Base-by-base conservation (phyloP, 345 rosid genomes). In the Salix suchowensis region DNA sequence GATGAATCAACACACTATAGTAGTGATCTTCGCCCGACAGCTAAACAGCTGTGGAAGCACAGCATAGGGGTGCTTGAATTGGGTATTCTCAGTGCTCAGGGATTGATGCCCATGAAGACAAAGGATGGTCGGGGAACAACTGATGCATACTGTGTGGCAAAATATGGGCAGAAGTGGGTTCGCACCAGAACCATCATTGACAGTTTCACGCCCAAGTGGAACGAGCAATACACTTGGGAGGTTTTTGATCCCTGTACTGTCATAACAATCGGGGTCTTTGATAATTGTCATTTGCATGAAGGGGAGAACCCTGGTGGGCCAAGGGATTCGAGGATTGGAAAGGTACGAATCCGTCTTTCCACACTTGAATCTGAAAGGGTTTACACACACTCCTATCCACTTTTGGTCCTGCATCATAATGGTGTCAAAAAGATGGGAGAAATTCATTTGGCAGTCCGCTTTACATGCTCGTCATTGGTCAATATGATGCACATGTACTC, bases 201-300 rank as follows among this genome's bases (percentile, higher is more conserved):
- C 73, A 91, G 93, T 3, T 82, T 92, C 82, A 71, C 76, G 7
- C 98, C 99, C 34, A 81, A 83, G 78, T 96, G 99, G 99, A 90
- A 96, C 44, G 99, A 94, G 89, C 97, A 89, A 71, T 96, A 94
- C 72, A 96, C 97, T 13, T 96, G 99, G 98, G 99, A 96, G 73
- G 98, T 94, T 42, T 86, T 79, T 68, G 99, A 96, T 83, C 94
- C 98, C 1, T 94, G 98, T 75, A 96, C 99, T 0, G 97, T 94
- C 28, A 85, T 96, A 78, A 92, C 98, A n/a, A 79, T 96, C 60
- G 97, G 93, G 39, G 97, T 96, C 7, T 96, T 91, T 70, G 99
- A 96, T 72, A 94, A 89, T 77, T 78, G 82, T 65, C 99, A 96
- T 71, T 72, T 84, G 77, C 90, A 93, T 61, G 97, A 90, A 70